Conservation (phyloP, 106 monocot species). For the Allium fistulosum region DNA sequence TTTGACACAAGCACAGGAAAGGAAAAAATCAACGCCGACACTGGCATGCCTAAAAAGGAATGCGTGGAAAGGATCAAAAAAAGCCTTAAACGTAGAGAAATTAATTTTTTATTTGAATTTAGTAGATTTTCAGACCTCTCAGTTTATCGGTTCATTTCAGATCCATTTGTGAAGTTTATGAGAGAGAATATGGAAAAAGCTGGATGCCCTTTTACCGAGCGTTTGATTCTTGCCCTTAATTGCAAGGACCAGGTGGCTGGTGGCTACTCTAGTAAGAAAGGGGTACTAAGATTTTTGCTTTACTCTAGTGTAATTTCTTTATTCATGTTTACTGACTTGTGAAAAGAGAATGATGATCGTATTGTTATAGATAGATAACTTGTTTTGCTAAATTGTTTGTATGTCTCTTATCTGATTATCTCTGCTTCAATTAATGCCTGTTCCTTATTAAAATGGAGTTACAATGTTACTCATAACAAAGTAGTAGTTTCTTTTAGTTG, state of each 20-base stretch:
- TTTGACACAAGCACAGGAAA: background rate
- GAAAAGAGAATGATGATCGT: background rate
- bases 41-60: constrained; percentile 21
- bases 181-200: constrained; percentile 60
- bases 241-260: constrained; percentile 41
- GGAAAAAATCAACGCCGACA: constrained; percentile 1
- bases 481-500: no score
- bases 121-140: no score
- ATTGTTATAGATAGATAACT: background rate
- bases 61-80: constrained; percentile 21
- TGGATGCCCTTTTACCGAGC: constrained; percentile 48
- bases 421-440: background rate
- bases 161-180: constrained; percentile 61
- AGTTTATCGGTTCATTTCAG: constrained; percentile 9
- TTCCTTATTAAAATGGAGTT: background rate
- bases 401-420: background rate
- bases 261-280: constrained; percentile 34
- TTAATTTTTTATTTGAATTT: background rate
- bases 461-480: background rate
- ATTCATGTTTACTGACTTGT: background rate
- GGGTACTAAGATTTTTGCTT: constrained; percentile 20
- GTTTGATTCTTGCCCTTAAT: constrained; percentile 29
- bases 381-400: background rate
- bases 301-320: background rate
- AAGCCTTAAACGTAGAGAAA: constrained; percentile 15